Evolutionary conservation across 306 rosid species (phyloP), one percentile per base, ranked within the genome.

Genomic region (Fagus crenata): DNA sequence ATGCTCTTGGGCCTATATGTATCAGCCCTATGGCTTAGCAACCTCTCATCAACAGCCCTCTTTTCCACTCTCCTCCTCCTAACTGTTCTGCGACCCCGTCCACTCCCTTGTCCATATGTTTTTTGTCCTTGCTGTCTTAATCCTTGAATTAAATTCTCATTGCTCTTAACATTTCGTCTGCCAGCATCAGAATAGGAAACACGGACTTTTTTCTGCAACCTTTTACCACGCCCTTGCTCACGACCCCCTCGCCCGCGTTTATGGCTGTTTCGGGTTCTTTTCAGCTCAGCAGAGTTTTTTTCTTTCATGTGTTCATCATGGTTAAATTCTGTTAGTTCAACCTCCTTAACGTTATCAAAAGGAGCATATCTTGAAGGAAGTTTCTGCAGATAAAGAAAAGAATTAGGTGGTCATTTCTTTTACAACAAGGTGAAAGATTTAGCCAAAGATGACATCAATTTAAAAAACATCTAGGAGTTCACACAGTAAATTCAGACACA

Each of bases 81-180:
- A 67, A 92, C 90, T 0, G 99, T 92, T 6, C 99, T 93, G 55
- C 90, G 98, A 9, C 99, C 98, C 58, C 99, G 90, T 43, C 88
- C 88, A 60, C 97, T 89, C 59, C 83, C 91, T 75, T 86, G 90
- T 71, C 89, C 90, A 63, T 77, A 90, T 28, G 88, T 61, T 79
- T 82, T 89, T 58, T 77, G 84, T 2, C 85, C 91, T 64, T 84
- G 88, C 55, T 80, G 90, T 85, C 87, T 87, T 35, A 83, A 42
- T 86, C 84, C 92, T 70, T 73, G 86, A 81, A 71, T 85, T 32
- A 84, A 55, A 82, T 71, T 89, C 67, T 79, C 91, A 60, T 59
- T 77, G 74, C 74, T 69, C 84, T 78, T 90, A 33, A 75, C 75
- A 67, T 80, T 89, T 49, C 71, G 84, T 2, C 89, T 82, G 69